These are phyloP conservation scores for Skeletonema marinoi DNA, from an alignment of 108 stramenopile genomes.

Conservation along the genomic window DNA sequence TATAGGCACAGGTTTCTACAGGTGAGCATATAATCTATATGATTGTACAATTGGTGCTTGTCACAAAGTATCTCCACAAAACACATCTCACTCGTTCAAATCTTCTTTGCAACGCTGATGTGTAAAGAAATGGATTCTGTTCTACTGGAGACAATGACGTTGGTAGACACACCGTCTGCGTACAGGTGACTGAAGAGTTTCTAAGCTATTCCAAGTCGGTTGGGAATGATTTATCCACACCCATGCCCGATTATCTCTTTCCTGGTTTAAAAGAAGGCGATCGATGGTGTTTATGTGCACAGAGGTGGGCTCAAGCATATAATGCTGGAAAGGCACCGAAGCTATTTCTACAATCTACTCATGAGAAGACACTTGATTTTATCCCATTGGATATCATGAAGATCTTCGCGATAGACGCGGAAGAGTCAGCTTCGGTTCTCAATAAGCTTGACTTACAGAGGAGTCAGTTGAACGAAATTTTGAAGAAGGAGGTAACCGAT, in stretches of 20 bases:
- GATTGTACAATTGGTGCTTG: neutral
- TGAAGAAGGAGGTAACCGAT: conserved; percentile 15
- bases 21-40: conserved; percentile 10
- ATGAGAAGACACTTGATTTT: conserved; percentile 82
- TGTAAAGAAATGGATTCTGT: neutral
- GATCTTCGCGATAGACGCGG: conserved; percentile 65
- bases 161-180: conserved; percentile 85
- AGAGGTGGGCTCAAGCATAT: conserved; percentile 84
- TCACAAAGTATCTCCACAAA: no score
- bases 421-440: conserved; percentile 56
- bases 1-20: conserved; percentile 84
- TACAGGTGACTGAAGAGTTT: conserved; percentile 78
- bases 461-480: conserved; percentile 52
- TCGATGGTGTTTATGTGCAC: conserved; percentile 88
- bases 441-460: conserved; percentile 62
- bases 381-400: conserved; percentile 57
- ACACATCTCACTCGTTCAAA: neutral
- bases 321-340: conserved; percentile 68
- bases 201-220: conserved; percentile 68
- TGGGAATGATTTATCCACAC: conserved; percentile 82
- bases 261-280: conserved; percentile 85
- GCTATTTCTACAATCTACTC: conserved; percentile 70
- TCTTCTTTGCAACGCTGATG: neutral
- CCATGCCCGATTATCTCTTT: conserved; percentile 73
- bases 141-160: conserved; percentile 72